phyloP scores from a whole-genome alignment of 2,329 filamentous ascomycete species.

The Colletotrichum theobromicola region DNA sequence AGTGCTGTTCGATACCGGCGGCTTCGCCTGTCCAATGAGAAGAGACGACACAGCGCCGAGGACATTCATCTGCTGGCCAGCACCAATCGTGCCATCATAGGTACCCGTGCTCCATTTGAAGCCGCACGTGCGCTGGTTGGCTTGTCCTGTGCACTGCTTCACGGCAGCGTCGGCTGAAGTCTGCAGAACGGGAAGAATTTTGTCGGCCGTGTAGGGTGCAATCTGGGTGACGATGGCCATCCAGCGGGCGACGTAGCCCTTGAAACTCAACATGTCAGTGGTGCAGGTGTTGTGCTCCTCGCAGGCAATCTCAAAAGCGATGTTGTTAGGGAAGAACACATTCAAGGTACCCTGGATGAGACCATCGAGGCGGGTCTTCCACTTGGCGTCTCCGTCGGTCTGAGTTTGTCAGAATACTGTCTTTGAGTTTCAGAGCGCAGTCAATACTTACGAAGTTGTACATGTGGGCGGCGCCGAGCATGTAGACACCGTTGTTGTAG shows the following conservation, averaged over 20 bases:
- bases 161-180: conserved; percentile 60
- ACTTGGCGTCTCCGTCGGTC: conserved; percentile 54
- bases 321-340: conserved; percentile 59
- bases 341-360: conserved; percentile 40
- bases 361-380: conserved; percentile 54
- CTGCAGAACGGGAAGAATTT: conserved; percentile 56
- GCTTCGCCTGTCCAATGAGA: conserved; percentile 45
- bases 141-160: conserved; percentile 58
- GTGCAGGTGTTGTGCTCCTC: conserved; percentile 61
- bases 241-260: conserved; percentile 64
- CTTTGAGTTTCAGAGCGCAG: not conserved
- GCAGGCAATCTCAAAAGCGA: conserved; percentile 68
- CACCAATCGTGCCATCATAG: conserved; percentile 61
- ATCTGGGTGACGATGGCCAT: conserved; percentile 58
- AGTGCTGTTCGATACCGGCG: conserved; percentile 49
- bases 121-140: conserved; percentile 54
- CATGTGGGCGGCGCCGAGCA: conserved; percentile 67
- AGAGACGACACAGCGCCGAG: conserved; percentile 60
- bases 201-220: conserved; percentile 55
- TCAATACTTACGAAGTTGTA: conserved; percentile 57
- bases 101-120: conserved; percentile 56
- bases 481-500: conserved; percentile 63
- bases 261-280: conserved; percentile 68
- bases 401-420: conserved; percentile 24
- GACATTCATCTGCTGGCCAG: conserved; percentile 66